Evolutionary conservation across 2,329 filamentous ascomycete genomes (phyloP).

Genomic region (Trichoderma sp.): DNA sequence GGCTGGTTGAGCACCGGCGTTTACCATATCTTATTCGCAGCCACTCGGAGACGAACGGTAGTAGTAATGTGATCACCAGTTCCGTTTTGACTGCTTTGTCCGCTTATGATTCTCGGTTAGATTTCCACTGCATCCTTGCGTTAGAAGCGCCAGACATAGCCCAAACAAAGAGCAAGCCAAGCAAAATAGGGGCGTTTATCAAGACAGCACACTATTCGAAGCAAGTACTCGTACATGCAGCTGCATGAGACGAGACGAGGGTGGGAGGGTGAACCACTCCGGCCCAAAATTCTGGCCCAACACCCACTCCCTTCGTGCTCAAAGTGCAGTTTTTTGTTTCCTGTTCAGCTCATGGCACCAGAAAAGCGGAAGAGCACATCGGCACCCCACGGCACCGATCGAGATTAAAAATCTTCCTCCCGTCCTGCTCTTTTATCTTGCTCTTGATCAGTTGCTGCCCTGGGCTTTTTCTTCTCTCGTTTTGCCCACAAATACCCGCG

Average conservation of each 20-base stretch:
- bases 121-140: not conserved
- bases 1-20: not conserved
- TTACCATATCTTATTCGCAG: not conserved
- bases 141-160: not conserved
- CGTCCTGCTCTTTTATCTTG: not conserved
- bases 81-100: not conserved
- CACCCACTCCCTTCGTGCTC: not conserved
- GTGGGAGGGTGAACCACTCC: not conserved
- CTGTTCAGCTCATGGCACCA: not conserved
- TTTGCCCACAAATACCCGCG: not conserved
- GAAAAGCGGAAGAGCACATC: not conserved
- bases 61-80: not conserved
- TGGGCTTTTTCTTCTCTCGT: not conserved
- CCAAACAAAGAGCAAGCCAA: not conserved
- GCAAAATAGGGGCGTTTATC: not conserved
- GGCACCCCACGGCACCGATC: not conserved
- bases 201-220: not conserved
- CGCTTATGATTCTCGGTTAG: not conserved
- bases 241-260: not conserved
- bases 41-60: not conserved
- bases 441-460: not conserved
- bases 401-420: not conserved
- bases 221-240: not conserved
- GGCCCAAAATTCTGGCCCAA: conserved; percentile 3
- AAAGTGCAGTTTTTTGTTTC: not conserved